Evolutionary conservation across 768 basidiomycete genomes (phyloP).

Genomic region (Hygrophorus pudorinus): DNA sequence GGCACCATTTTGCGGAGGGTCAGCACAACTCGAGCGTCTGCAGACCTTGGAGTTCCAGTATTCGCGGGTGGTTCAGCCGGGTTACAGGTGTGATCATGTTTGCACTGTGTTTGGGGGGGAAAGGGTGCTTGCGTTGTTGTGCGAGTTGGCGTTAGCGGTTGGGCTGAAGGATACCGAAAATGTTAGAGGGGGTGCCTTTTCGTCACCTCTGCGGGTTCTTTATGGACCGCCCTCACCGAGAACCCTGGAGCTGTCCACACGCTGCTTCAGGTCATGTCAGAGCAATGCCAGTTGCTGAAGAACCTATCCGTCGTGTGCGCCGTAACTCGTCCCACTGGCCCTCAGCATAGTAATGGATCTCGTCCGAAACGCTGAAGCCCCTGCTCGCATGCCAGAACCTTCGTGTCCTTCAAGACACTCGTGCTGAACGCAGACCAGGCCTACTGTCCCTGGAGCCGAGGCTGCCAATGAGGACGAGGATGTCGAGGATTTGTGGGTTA

Average conservation of each 20-base stretch:
- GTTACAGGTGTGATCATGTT: constrained; percentile 36
- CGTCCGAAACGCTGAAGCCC: constrained; percentile 9
- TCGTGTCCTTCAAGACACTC: constrained; percentile 23
- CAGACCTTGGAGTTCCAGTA: constrained; percentile 42
- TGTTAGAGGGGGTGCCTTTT: constrained; percentile 30
- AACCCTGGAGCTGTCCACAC: constrained; percentile 29
- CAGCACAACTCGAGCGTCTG: constrained; percentile 35
- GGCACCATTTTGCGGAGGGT: constrained; percentile 38
- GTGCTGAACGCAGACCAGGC: constrained; percentile 39
- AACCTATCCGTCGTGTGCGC: constrained; percentile 32
- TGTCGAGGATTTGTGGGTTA: too few species aligned
- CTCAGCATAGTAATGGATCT: constrained; percentile 11
- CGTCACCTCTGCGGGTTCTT: constrained; percentile 39
- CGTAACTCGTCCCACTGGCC: constrained; percentile 11
- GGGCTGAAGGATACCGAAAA: constrained; percentile 34
- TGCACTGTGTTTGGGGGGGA: constrained; percentile 42
- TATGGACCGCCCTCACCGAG: constrained; percentile 41
- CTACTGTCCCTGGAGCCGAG: constrained; percentile 17
- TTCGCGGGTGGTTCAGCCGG: too few species aligned
- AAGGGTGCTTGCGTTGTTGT: constrained; percentile 44
- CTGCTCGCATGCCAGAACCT: constrained; percentile 11
- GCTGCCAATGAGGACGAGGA: too few species aligned
- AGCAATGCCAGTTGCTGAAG: constrained; percentile 39
- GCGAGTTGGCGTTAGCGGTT: too few species aligned
- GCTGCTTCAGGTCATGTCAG: constrained; percentile 33